Base-by-base conservation (phyloP, 2,329 filamentous ascomycete species). In the Alternaria sp. region DNA sequence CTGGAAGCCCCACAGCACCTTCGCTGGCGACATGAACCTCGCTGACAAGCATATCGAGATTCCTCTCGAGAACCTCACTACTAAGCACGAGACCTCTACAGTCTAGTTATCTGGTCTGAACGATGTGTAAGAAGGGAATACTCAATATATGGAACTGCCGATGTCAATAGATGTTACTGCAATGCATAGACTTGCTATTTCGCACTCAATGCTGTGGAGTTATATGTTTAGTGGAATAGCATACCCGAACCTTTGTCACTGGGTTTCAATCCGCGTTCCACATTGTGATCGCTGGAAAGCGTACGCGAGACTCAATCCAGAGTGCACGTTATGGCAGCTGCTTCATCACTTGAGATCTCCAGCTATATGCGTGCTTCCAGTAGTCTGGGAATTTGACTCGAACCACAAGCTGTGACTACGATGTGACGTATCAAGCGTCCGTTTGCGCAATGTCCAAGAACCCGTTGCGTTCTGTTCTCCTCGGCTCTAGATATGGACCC, bases 1-100 rank as follows among this genome's bases (percentile, higher is more conserved):
- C 83, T 96, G 93, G 92, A 87, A 86, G 80, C 91, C 92, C 46
- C 86, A 86, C 74, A 84, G 84, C 72, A 94, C 91, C 71, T 94
- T 91, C 70, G 89, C 90, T 56, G 66, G 70, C 25, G 75, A 87
- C 66, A 86, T 87, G 83, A 82, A 84, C 69, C 73, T 85, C 55
- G 81, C 79, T 44, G 81, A 84, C 62, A 77, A 78, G 74, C 61
- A 74, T 60, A 71, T 77, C 51, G 70, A 77, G 62, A 67, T 77
- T 8, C 71, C 74, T 5, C 46, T 76, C 44, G 69, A 76, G 72
- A 68, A 67, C 49, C 58, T 74, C 28, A 44, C 49, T 33, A 25
- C 58, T 43, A 68, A 71, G 63, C 54, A 51, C 41, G 69, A 66
- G 59, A 44, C 51, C 30, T 61, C 65, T 25, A 33, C 55, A 28